These are phyloP conservation scores for Cenchrus purpureus DNA, from an alignment of 176 grass and related monocot species.

Conservation along the genomic window DNA sequence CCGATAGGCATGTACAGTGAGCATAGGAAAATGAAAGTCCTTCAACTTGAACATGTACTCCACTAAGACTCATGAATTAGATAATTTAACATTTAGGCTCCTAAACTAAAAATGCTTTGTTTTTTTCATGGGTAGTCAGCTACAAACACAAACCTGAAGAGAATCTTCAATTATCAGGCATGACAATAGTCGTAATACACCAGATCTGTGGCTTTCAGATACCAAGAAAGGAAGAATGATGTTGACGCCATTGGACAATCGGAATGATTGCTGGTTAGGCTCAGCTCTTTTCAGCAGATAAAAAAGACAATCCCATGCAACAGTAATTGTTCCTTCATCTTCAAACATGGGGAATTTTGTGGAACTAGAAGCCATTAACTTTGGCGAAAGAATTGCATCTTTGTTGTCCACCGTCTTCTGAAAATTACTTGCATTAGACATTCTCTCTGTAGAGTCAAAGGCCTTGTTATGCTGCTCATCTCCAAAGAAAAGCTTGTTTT, in stretches of 20 bases:
- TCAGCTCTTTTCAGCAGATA: slow-evolving; percentile 95
- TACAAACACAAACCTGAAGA: slow-evolving; percentile 74
- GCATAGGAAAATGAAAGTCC: slow-evolving; percentile 24
- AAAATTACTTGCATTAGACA: slow-evolving; percentile 53
- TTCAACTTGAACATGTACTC: slow-evolving; percentile 30
- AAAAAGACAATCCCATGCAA: slow-evolving; percentile 99
- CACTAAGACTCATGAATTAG: slow-evolving; percentile 25
- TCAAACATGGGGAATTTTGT: slow-evolving; percentile 86
- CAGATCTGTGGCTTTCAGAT: slow-evolving; percentile 80
- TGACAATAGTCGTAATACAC: slow-evolving; percentile 81
- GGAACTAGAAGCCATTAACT: slow-evolving; percentile 68
- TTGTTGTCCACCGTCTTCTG: slow-evolving; percentile 76
- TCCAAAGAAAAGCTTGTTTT: slow-evolving; percentile 86
- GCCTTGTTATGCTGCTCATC: slow-evolving; percentile 72
- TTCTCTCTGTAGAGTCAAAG: slow-evolving; percentile 59
- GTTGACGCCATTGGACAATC: slow-evolving; percentile 84
- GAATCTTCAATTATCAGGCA: slow-evolving; percentile 99
- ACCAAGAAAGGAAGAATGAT: slow-evolving; percentile 87
- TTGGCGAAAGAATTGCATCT: slow-evolving; percentile 84
- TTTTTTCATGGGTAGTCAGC: slow-evolving; percentile 16
- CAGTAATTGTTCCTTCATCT: slow-evolving; percentile 83
- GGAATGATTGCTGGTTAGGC: slow-evolving; percentile 92
- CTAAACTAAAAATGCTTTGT: slow-evolving; percentile 21
- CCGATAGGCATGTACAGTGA: slow-evolving; percentile 15
- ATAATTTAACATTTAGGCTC: neutral